These are phyloP conservation scores for Echinosophora koreensis DNA, from an alignment of 306 rosid species.

Conservation along the genomic window DNA sequence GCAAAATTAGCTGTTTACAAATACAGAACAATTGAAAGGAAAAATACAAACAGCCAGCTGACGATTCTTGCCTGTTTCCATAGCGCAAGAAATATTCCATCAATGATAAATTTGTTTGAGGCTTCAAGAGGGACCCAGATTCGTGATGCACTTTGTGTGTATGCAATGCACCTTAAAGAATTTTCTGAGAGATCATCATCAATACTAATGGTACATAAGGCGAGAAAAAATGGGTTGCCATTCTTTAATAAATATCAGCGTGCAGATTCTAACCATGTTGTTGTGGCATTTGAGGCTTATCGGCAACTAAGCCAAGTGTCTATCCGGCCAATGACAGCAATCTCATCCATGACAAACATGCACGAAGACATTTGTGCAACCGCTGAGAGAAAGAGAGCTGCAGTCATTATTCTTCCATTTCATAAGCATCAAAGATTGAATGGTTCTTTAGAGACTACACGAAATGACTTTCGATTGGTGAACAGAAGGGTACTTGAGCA, in stretches of 20 bases:
- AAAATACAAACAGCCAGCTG: slow-evolving; percentile 61
- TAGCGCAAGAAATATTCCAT: slow-evolving; percentile 70
- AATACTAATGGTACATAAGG: slow-evolving; percentile 81
- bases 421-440: slow-evolving; percentile 87
- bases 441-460: slow-evolving; percentile 64
- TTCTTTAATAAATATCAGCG: slow-evolving; percentile 65
- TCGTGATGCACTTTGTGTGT: slow-evolving; percentile 68
- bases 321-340: slow-evolving; percentile 80
- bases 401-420: slow-evolving; percentile 83
- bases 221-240: slow-evolving; percentile 79
- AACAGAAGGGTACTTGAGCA: slow-evolving; percentile 75
- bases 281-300: slow-evolving; percentile 81
- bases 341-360: slow-evolving; percentile 71
- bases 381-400: slow-evolving; percentile 71
- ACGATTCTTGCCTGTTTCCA: slow-evolving; percentile 79
- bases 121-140: slow-evolving; percentile 77
- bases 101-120: slow-evolving; percentile 78
- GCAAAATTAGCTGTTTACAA: slow-evolving; percentile 59
- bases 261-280: slow-evolving; percentile 56
- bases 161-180: slow-evolving; percentile 89
- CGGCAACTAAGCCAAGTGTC: slow-evolving; percentile 72
- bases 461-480: slow-evolving; percentile 64
- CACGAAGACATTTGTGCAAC: slow-evolving; percentile 86
- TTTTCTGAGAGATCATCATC: slow-evolving; percentile 88
- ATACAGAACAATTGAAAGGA: slow-evolving; percentile 66